Conservation (phyloP, 2,329 filamentous ascomycete genomes). For the Penicillium sp. region DNA sequence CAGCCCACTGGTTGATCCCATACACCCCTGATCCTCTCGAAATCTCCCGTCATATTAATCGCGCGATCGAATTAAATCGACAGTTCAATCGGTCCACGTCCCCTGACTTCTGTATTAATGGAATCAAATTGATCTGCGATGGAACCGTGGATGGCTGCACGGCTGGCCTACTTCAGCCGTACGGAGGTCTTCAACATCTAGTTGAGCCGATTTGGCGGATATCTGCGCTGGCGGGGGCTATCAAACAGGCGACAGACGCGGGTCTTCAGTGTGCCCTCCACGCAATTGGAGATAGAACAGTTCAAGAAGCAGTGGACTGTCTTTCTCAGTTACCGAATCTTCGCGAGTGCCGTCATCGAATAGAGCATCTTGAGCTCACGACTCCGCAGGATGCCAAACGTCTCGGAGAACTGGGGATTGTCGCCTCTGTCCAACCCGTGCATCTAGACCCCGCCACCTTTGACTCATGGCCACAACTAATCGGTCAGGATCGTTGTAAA, state of each 20-base stretch:
- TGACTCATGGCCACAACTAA: slow-evolving; percentile 44
- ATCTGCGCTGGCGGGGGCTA: slow-evolving; percentile 42
- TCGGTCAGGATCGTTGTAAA: slow-evolving; percentile 48
- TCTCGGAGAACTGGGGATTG: slow-evolving; percentile 51
- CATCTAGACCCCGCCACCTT: slow-evolving; percentile 52
- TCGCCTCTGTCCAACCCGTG: slow-evolving; percentile 46
- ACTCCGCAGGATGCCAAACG: slow-evolving; percentile 50
- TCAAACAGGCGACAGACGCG: slow-evolving; percentile 47
- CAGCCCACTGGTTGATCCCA: slow-evolving; percentile 54
- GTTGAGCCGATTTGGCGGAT: too few relatives aligned
- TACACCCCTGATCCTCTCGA: slow-evolving; percentile 43
- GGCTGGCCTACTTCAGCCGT: slow-evolving; percentile 28
- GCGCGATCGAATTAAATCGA: slow-evolving; percentile 47
- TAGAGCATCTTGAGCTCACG: slow-evolving; percentile 57
- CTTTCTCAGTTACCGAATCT: slow-evolving; percentile 9
- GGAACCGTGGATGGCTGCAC: slow-evolving; percentile 55
- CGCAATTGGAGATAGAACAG: slow-evolving; percentile 55
- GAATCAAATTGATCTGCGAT: slow-evolving; percentile 56
- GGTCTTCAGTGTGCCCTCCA: slow-evolving; percentile 55
- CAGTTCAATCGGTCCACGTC: slow-evolving; percentile 46
- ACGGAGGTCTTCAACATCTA: too few relatives aligned
- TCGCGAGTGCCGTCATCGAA: slow-evolving; percentile 47
- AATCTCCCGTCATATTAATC: slow-evolving; percentile 50
- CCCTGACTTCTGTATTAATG: slow-evolving; percentile 50
- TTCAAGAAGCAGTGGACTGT: slow-evolving; percentile 49